Base-by-base conservation (phyloP, 306 rosid species). In the Castanopsis chinensis region DNA sequence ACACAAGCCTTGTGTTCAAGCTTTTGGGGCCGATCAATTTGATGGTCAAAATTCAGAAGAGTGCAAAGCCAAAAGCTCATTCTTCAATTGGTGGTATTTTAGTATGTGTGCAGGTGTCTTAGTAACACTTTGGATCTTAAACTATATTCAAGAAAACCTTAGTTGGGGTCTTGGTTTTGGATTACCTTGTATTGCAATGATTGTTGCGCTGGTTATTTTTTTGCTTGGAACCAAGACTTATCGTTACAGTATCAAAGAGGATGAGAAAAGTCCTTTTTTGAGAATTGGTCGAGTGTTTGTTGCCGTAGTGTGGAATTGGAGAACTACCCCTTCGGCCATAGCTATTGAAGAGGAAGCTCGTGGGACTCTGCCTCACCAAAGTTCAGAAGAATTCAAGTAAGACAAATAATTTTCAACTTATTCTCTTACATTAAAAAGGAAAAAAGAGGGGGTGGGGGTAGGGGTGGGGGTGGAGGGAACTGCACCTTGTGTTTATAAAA, bases 21-120 rank as follows among this genome's bases (percentile, higher is more conserved):
- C 94, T 45, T 92, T 92, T 15, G 97, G 94, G 57, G 97, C 94
- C 0, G 97, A 88, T 64, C 97, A 93, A 75, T 93, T 91, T 45
- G 96, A 93, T 63, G 90, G 81, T 11, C 35, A 81, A 6, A 83
- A 93, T 73, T 89, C 89, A 12, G 57, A 84, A 81, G 97, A 93
- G 76, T 65, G 79, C 84, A 87, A 79, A 52, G 94, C 90, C 14
- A 88, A 90, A 88, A 81, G 94, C 89, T 85, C 97, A 20, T 93
- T 93, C 85, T 93, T 93, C 79, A 93, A 91, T 69, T 93, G 96
- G 97, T 91, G 97, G 97, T 91, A 83, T 85, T 89, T 91, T 25
- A 68, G 90, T 6, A 20, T 88, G 45, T 77, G 83, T 74, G 76
- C 74, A 6, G 94, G 91, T 28, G 17, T 73, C 56, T 11, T 81